Conservation (phyloP, 2,329 filamentous ascomycete genomes). For the Aspergillus udagawae region DNA sequence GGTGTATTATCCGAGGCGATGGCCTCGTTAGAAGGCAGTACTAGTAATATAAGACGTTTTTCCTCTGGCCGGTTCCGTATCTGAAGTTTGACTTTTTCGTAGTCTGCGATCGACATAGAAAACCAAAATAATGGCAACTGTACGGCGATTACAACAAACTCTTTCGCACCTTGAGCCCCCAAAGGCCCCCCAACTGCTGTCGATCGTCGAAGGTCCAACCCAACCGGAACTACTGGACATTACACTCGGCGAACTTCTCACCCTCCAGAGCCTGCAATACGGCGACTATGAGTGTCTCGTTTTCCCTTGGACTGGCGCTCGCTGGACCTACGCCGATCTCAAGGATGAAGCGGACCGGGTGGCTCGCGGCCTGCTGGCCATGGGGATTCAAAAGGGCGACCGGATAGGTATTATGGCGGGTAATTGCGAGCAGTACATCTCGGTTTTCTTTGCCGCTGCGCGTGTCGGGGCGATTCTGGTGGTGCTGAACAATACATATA, state of each 20-base stretch:
- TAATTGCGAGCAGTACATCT: slow-evolving; percentile 56
- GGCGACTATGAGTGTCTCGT: slow-evolving; percentile 65
- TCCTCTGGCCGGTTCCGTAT: neutral
- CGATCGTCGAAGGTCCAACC: slow-evolving; percentile 64
- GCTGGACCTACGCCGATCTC: slow-evolving; percentile 68
- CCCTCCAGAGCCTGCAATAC: slow-evolving; percentile 65
- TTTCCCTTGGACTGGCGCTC: slow-evolving; percentile 69
- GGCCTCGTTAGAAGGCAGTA: neutral
- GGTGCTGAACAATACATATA: slow-evolving; percentile 80
- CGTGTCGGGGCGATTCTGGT: slow-evolving; percentile 65
- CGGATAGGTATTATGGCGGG: slow-evolving; percentile 70
- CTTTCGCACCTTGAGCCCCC: slow-evolving; percentile 25
- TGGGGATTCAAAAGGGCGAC: slow-evolving; percentile 65
- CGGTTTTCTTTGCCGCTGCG: slow-evolving; percentile 69
- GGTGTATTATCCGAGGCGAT: neutral
- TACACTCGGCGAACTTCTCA: slow-evolving; percentile 68
- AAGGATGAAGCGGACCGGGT: slow-evolving; percentile 59
- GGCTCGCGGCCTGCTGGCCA: slow-evolving; percentile 62
- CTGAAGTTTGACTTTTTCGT: neutral
- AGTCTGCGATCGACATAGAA: neutral
- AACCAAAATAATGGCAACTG: slow-evolving; percentile 19
- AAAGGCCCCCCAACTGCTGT: slow-evolving; percentile 26
- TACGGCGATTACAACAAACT: slow-evolving; percentile 29
- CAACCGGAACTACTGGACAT: slow-evolving; percentile 67
- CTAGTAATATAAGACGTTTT: neutral